phyloP scores from a whole-genome alignment of 2,329 filamentous ascomycete genomes.

The Verticillium zaregamsianum region DNA sequence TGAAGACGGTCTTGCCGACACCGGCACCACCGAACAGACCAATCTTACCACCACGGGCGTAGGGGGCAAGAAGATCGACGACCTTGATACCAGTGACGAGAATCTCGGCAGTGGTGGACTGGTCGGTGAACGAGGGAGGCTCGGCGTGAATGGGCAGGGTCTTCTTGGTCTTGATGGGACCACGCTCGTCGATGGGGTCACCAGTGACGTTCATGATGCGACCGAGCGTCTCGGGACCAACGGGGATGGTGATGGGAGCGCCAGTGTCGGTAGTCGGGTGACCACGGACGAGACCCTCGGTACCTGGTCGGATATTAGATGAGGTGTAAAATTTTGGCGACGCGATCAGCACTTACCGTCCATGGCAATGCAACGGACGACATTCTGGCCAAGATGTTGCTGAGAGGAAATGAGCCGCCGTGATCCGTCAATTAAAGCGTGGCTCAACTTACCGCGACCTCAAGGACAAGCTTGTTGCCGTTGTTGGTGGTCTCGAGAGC shows the following conservation, averaged over 20 bases:
- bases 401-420: constrained; percentile 41
- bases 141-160: constrained; percentile 89
- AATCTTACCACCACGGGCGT: constrained; percentile 99
- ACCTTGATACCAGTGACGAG: constrained; percentile 99
- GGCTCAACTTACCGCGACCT: constrained; percentile 74
- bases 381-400: constrained; percentile 99
- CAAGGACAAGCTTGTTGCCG: constrained; percentile 90
- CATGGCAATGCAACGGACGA: constrained; percentile 99
- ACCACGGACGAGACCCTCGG: constrained; percentile 98
- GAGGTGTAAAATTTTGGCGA: constrained; percentile 14
- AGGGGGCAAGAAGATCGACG: constrained; percentile 96
- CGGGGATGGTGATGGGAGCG: constrained; percentile 91
- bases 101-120: constrained; percentile 94
- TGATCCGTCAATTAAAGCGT: neutral
- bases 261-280: constrained; percentile 82
- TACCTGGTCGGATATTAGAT: constrained; percentile 57
- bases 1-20: constrained; percentile 99
- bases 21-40: constrained; percentile 99
- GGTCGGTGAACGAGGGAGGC: constrained; percentile 85
- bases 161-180: constrained; percentile 92
- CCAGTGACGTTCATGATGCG: constrained; percentile 99
- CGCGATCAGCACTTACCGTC: constrained; percentile 65
- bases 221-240: constrained; percentile 88
- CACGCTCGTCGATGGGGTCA: constrained; percentile 99
- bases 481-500: constrained; percentile 88